Evolutionary conservation across 208 protist genomes (phyloP).

Genomic region (Crithidia fasciculata): DNA sequence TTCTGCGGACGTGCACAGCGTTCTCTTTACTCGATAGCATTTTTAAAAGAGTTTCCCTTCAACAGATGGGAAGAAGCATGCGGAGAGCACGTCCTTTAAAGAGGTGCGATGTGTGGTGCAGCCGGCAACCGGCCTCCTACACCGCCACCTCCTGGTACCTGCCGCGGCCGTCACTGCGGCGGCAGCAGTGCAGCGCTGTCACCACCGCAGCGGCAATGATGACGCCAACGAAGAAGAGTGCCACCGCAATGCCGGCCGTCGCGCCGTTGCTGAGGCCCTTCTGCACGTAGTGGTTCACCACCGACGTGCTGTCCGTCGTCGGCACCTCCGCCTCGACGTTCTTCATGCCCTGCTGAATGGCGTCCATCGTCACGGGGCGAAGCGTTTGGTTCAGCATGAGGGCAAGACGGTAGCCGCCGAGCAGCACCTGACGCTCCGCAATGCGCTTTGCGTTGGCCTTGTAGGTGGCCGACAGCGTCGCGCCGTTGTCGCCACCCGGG

Average conservation of each 20-base stretch:
- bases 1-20: too few relatives aligned
- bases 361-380: not conserved
- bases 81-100: too few relatives aligned
- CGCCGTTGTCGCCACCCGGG: slow-evolving; percentile 34
- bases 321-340: slow-evolving; percentile 20
- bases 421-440: slow-evolving; percentile 26
- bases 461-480: slow-evolving; percentile 38
- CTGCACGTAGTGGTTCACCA: slow-evolving; percentile 19
- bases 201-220: slow-evolving; percentile 12
- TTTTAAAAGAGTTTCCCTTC: too few relatives aligned
- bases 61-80: too few relatives aligned
- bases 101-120: too few relatives aligned
- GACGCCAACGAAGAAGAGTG: slow-evolving; percentile 20
- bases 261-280: slow-evolving; percentile 23
- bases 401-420: slow-evolving; percentile 32
- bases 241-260: slow-evolving; percentile 31
- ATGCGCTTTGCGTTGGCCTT: slow-evolving; percentile 16
- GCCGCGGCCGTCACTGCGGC: not conserved
- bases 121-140: not conserved
- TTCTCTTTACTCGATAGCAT: too few relatives aligned
- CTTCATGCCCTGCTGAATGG: slow-evolving; percentile 14
- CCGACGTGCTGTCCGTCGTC: slow-evolving; percentile 3
- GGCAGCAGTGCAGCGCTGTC: not conserved
- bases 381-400: slow-evolving; percentile 32
- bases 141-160: not conserved